These are phyloP conservation scores for Pseudogymnoascus sp. DNA, from an alignment of 2,329 filamentous ascomycete genomes.

Conservation along the genomic window DNA sequence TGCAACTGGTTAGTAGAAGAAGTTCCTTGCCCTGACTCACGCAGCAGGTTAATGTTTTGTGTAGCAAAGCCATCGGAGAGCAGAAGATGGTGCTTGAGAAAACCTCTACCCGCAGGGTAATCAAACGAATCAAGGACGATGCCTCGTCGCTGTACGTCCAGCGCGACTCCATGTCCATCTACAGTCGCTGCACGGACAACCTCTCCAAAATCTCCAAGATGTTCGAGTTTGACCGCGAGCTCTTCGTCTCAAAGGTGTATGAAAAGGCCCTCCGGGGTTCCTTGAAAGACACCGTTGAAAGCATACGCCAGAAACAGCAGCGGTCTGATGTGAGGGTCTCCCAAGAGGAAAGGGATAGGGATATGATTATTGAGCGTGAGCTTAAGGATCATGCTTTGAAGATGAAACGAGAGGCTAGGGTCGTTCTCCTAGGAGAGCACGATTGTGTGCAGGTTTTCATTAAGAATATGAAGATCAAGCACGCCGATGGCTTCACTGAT, in stretches of 20 bases:
- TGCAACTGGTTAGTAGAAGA: background rate
- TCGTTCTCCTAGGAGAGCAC: background rate
- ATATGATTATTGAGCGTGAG: background rate
- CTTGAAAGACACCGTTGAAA: background rate
- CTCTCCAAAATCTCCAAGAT: conserved; percentile 10
- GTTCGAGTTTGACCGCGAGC: conserved; percentile 13
- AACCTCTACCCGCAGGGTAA: background rate
- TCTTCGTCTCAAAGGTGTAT: conserved; percentile 11
- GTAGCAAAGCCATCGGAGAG: conserved; percentile 6
- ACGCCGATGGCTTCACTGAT: background rate
- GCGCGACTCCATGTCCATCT: background rate
- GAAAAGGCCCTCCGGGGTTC: background rate
- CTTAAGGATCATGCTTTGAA: background rate
- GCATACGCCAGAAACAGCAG: background rate
- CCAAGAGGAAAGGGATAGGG: background rate
- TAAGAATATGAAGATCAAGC: background rate
- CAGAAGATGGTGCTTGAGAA: conserved; percentile 11
- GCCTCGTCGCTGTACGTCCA: conserved; percentile 9
- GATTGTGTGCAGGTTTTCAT: background rate
- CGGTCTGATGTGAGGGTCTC: background rate
- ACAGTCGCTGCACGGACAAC: conserved; percentile 7
- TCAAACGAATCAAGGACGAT: conserved; percentile 5
- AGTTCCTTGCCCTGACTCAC: background rate
- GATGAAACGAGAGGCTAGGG: background rate
- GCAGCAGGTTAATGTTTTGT: conserved; percentile 12